Percentiles rank a stretch among this genome's conserved stretches.
Conservation (phyloP, 306 rosid genomes). For the Sechiopsis laciniata region DNA sequence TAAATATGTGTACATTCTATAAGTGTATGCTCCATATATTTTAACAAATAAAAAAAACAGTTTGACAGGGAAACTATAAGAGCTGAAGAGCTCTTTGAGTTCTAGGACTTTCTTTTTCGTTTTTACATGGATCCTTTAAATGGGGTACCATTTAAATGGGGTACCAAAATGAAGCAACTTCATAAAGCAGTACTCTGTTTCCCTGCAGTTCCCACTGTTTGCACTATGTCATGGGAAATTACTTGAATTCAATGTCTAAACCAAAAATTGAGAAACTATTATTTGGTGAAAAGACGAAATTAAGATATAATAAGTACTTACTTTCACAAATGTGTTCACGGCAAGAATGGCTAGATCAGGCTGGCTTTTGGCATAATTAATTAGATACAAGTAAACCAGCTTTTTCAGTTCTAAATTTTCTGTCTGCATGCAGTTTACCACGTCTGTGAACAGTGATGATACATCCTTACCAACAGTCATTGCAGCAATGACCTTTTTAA, state of each 20-base stretch:
- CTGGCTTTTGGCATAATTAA: constrained; percentile 97
- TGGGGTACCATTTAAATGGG: background rate
- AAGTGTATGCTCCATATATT: too few relatives aligned
- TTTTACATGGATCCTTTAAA: background rate
- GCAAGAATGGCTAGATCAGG: constrained; percentile 98
- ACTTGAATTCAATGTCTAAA: background rate
- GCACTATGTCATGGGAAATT: background rate
- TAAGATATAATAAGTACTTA: constrained; percentile 23
- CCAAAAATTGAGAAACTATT: background rate
- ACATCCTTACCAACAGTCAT: constrained; percentile 99
- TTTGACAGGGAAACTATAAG: too few relatives aligned
- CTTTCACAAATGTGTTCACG: constrained; percentile 97
- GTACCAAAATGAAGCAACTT: background rate
- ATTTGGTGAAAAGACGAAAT: background rate
- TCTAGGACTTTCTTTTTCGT: background rate
- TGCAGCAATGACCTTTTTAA: constrained; percentile 96
- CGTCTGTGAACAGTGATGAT: constrained; percentile 91
- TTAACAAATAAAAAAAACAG: too few relatives aligned
- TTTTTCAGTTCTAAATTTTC: constrained; percentile 96
- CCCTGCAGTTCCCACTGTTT: background rate
- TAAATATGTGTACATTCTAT: background rate
- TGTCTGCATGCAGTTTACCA: constrained; percentile 97
- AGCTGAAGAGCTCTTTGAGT: too few relatives aligned
- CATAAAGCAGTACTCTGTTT: background rate
- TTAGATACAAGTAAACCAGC: constrained; percentile 88